Evolutionary conservation across 2,329 filamentous ascomycete genomes (phyloP).

Genomic region (Verticillium nonalfalfae): DNA sequence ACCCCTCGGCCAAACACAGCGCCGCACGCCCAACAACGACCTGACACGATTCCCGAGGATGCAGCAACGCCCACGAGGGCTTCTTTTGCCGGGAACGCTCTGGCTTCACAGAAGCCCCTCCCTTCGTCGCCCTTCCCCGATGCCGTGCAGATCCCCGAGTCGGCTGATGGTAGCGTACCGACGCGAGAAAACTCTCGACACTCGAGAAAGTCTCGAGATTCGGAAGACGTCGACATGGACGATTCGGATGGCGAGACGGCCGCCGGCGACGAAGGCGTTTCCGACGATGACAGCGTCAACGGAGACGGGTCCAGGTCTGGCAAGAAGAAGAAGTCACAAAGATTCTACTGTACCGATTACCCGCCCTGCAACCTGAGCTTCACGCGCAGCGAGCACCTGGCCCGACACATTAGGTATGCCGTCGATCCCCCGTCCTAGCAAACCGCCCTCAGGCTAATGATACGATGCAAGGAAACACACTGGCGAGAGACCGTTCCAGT

Average conservation of each 20-base stretch:
- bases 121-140: constrained; percentile 47
- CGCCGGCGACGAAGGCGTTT: constrained; percentile 43
- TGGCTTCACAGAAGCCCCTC: constrained; percentile 45
- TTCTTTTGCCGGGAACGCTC: constrained; percentile 34
- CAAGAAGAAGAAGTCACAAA: constrained; percentile 95
- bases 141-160: constrained; percentile 38
- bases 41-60: constrained; percentile 30
- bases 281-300: constrained; percentile 60
- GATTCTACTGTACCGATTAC: constrained; percentile 94
- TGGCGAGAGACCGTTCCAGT: constrained; percentile 92
- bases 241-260: constrained; percentile 61
- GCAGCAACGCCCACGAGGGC: constrained; percentile 57
- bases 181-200: constrained; percentile 34
- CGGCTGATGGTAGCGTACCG: constrained; percentile 32
- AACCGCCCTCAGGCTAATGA: neutral
- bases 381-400: constrained; percentile 90
- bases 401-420: constrained; percentile 81
- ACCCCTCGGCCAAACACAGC: constrained; percentile 29
- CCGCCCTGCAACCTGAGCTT: constrained; percentile 93
- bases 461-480: constrained; percentile 75
- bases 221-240: constrained; percentile 70
- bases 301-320: constrained; percentile 62
- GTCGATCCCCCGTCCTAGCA: neutral
- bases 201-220: constrained; percentile 54
- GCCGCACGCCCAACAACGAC: constrained; percentile 19